A percentile compares a stretch with the other conserved stretches of the same genome.
These are phyloP conservation scores for Calocybe gangraenosa DNA, from an alignment of 768 basidiomycete species.

Conservation along the genomic window DNA sequence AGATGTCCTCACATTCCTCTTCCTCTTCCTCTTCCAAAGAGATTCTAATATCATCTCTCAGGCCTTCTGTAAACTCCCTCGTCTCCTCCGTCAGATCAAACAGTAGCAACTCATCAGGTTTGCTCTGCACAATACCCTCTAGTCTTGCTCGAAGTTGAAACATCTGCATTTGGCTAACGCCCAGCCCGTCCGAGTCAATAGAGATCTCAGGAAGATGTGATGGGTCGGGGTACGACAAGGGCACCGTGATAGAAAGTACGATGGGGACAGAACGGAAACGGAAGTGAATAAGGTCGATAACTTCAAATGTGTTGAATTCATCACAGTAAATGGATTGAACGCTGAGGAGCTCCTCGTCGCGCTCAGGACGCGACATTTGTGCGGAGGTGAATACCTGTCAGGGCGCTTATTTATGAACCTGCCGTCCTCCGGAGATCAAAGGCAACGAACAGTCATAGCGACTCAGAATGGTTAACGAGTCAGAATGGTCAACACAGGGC, in stretches of 20 bases:
- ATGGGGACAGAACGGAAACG: conserved; percentile 9
- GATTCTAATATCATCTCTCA: conserved; percentile 5
- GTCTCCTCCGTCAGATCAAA: conserved; percentile 11
- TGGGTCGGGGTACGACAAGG: conserved; percentile 6
- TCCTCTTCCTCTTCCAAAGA: conserved; percentile 8
- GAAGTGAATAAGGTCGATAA: conserved; percentile 8
- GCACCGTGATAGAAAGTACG: conserved; percentile 5
- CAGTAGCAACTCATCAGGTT: conserved; percentile 6
- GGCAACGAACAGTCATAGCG: not conserved
- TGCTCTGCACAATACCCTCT: conserved; percentile 5
- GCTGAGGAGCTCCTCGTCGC: conserved; percentile 8
- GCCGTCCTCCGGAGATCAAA: not conserved
- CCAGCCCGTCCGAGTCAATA: conserved; percentile 10
- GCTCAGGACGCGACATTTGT: not conserved
- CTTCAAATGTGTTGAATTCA: conserved; percentile 7
- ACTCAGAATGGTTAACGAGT: not conserved
- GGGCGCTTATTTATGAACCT: not conserved
- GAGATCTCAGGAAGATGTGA: conserved; percentile 1
- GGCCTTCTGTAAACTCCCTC: conserved; percentile 9
- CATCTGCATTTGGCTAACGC: conserved; percentile 7
- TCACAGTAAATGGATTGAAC: conserved; percentile 12
- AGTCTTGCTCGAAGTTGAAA: conserved; percentile 8
- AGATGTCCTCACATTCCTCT: not conserved
- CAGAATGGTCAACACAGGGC: too few relatives aligned
- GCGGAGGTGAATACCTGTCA: not conserved